Base-by-base conservation (phyloP, 2,329 filamentous ascomycete genomes). In the Pyricularia sp. region DNA sequence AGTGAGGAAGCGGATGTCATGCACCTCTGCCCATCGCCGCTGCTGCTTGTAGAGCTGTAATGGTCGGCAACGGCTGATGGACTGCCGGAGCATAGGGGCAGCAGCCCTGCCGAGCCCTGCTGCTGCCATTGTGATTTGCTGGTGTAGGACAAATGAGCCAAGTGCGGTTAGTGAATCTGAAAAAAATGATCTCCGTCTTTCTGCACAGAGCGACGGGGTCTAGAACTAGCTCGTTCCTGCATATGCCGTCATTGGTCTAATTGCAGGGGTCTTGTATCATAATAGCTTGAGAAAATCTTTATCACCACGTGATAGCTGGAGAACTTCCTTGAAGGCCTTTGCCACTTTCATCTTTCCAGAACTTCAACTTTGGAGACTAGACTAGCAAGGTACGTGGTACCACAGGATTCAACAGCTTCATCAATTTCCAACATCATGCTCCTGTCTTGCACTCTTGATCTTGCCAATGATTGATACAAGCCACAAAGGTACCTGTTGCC, bases 1-100 rank as follows among this genome's bases (percentile, higher is more conserved):
- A 67, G 89, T 89, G 60, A 96, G 84, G 80, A 93, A 96, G 68
- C 93, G 91, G 62, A 96, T 87, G 76, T 97, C 91, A 75, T 96
- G 91, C 33, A 97, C 92, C 71, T 91, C 91, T 1, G 93, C 93
- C 89, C 91, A 96, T 12, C 53, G 53, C 65, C 88, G 85, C 76
- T 97, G 93, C 69, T 78, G 64, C 33, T 31, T 31, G 40, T 9
- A n/a, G n/a, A 57, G 53, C 6, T 53, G 40, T 22, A 19, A 40
- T 8, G 49, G 24, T 26, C 60, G 31, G 60, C 33, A n/a, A 28
- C 53, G 53, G 53, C 53, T 28, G 53, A 57, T 24, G 35, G 33
- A 26, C 12, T 30, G 33, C 5, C 61, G 61, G 61, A 62, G 24
- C 35, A 62, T 40, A 9, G 33, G 60, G 30, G 60, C 31, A 12